Base-by-base conservation (phyloP, 352 stramenopile genomes). In the Phytophthora citrophthora region DNA sequence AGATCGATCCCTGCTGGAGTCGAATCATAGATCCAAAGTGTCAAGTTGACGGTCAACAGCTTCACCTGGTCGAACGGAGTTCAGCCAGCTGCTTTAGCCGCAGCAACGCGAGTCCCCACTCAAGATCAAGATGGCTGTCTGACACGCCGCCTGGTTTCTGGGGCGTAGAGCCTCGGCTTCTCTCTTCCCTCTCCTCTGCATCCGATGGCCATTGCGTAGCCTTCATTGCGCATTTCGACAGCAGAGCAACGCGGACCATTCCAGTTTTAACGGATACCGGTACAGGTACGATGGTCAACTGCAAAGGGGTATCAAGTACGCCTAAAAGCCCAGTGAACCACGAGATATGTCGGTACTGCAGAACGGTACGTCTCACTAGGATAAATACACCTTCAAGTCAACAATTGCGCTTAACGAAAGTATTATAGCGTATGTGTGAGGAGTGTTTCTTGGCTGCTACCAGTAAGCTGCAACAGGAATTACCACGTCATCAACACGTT, bases 311-410 rank as follows among this genome's bases (percentile, higher is more conserved):
- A 32, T 27, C 9, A 18, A 46, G 15, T 6, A 29, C 47, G 0
- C 26, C 40, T 9, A 44, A 50, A 13, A 55, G 43, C 2, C 16
- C 27, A 9, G 31, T 48, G 50, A 65, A 56, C 11, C 50, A 72
- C 24, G 68, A 68, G 36, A 55, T 72, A 45, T 72, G 68, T 62
- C 58, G 56, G 38, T 72, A 70, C 54, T 76, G 68, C 51, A 45
- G 64, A 58, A 70, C 49, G 44, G 68, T 76, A 26, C 10, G 60
- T 46, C 16, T 34, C 29, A 13, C 9, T 34, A 32, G 27, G 7
- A 31, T 29, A 29, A 29, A 20, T 2, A 29, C 29, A 36, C 38
- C 11, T 47, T 50, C 10, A 59, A 32, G 15, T 31, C 34, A 16
- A 27, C 16, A 39, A 8, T 36, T 51, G 16, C 16, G 12, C 31